These are phyloP conservation scores for Pascua sp. DNA, from an alignment of 1,284 basidiomycete genomes.

Conservation along the genomic window DNA sequence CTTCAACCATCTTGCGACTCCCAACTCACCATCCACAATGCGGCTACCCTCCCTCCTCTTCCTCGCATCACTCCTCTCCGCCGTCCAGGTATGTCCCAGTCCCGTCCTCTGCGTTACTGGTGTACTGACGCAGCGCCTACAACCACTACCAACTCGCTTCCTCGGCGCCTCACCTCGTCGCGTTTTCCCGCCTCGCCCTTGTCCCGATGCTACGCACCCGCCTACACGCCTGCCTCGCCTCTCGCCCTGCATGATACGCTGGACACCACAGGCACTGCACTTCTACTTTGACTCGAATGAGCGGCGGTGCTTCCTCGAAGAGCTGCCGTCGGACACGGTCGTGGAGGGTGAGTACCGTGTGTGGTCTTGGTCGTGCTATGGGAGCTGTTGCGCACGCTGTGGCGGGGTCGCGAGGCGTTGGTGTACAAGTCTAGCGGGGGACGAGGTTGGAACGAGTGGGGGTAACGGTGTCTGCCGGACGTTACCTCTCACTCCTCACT, in stretches of 20 bases:
- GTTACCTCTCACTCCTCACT: too few species aligned
- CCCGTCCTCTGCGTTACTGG: not conserved
- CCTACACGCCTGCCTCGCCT: not conserved
- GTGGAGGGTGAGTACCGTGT: conserved; percentile 71
- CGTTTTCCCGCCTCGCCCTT: too few species aligned
- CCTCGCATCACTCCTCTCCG: conserved; percentile 24
- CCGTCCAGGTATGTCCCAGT: conserved; percentile 25
- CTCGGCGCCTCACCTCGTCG: not conserved
- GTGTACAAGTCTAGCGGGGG: too few species aligned
- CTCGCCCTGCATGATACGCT: not conserved
- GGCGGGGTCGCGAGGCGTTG: too few species aligned
- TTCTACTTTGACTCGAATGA: conserved; percentile 91
- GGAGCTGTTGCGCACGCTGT: not conserved
- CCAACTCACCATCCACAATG: conserved; percentile 38
- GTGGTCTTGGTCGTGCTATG: not conserved
- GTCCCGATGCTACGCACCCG: too few species aligned
- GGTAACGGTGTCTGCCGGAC: not conserved
- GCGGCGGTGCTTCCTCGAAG: conserved; percentile 92
- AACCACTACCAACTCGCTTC: not conserved
- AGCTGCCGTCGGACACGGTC: conserved; percentile 92
- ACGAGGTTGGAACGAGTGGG: not conserved
- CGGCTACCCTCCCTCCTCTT: conserved; percentile 18
- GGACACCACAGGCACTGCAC: conserved; percentile 61
- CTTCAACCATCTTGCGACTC: not conserved
- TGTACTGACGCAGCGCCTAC: not conserved